phyloP scores from a whole-genome alignment of 192 early-diverging fungal genomes.

The Linnemannia elongata region DNA sequence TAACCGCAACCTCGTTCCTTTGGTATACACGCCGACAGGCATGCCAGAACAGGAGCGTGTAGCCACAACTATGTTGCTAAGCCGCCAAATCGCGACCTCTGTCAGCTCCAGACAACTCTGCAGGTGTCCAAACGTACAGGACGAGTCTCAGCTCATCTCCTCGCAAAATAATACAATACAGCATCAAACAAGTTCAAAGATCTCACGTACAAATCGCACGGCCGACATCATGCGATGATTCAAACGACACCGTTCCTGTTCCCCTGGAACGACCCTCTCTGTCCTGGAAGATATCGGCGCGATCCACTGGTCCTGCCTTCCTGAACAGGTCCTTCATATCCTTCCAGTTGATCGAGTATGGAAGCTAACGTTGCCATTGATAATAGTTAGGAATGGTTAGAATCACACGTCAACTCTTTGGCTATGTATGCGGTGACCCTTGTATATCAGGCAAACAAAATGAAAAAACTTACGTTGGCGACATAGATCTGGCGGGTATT shows the following conservation, averaged over 20 bases:
- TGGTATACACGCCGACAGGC: neutral
- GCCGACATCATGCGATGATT: slow-evolving; percentile 69
- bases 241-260: slow-evolving; percentile 79
- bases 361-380: slow-evolving; percentile 64
- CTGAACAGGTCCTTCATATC: slow-evolving; percentile 89
- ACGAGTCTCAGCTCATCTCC: neutral
- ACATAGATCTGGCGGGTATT: slow-evolving; percentile 67
- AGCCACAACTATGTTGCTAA: neutral
- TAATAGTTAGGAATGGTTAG: neutral
- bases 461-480: slow-evolving; percentile 66
- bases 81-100: neutral
- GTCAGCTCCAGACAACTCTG: neutral
- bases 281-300: slow-evolving; percentile 76
- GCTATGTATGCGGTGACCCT: neutral
- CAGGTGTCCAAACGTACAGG: neutral
- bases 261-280: slow-evolving; percentile 77
- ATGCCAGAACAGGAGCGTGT: neutral
- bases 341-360: slow-evolving; percentile 84
- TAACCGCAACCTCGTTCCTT: neutral
- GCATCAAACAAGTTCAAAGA: slow-evolving; percentile 20
- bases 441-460: neutral
- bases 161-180: slow-evolving; percentile 29
- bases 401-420: neutral
- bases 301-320: slow-evolving; percentile 73
- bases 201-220: slow-evolving; percentile 79